Evolutionary conservation across 1,284 basidiomycete species (phyloP), one percentile per base, ranked within the genome.

Genomic region (Melampsora americana): DNA sequence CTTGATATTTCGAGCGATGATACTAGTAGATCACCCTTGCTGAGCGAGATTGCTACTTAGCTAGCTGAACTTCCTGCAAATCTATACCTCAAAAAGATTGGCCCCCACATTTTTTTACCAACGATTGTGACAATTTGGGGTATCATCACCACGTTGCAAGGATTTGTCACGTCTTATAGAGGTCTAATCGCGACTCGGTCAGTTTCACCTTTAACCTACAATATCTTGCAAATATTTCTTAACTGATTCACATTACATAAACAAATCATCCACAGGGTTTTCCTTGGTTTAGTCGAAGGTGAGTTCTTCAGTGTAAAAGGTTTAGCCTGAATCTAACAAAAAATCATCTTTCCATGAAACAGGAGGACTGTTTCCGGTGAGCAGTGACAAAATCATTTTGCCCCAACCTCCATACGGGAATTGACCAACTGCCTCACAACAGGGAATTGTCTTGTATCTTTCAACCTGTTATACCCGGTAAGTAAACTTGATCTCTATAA

Each of bases 41-140:
- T 53, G 20, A 50, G 14, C 30, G 9, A 20, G 4, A 53, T 23
- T 14, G 26, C 7, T 59, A 3, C 28, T 14, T 28, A 75, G 72
- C 23, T 46, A 11, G 32, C 72, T 46, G 78, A 80, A 73, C 66
- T 79, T 1, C 79, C 79, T 20, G 78, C 78, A 53, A 80, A 80
- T 77, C 68, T 78, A 50, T 46, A 79, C 39, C 68, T 80, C 12
- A 71, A 78, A 23, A 75, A 77, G 28, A 56, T 76, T 20, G 69
- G 79, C 18, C 78, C 79, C 16, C 70, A 74, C 48, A 75, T 79
- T 56, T 80, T 77, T 64, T 66, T 80, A 18, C 79, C 80, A 4
- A 61, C 77, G 11, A 69, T 79, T 68, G 78, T 80, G 69, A 77
- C 79, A 35, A 60, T 77, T n/a, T 80, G 79, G 79, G 79, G 79